phyloP scores from a whole-genome alignment of 768 basidiomycete species.

The Baorangia bicolor region DNA sequence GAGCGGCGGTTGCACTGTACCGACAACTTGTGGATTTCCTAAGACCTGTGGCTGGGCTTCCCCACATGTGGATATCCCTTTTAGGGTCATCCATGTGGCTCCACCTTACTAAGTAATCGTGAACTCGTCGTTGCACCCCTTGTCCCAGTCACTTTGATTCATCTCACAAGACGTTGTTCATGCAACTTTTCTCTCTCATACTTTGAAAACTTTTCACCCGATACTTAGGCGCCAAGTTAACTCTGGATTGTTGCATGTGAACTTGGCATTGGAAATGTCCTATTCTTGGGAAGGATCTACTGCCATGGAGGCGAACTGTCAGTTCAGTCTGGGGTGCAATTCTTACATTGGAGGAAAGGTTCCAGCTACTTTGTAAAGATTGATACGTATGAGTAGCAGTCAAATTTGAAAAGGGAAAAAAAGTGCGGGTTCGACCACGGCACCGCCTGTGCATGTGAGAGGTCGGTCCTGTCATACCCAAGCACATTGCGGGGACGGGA shows the following conservation, averaged over 20 bases:
- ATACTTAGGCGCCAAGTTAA: neutral
- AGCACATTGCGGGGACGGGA: neutral
- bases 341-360: neutral
- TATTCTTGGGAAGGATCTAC: constrained; percentile 19
- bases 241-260: constrained; percentile 11
- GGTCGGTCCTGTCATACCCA: neutral
- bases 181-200: too few relatives aligned
- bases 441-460: too few relatives aligned
- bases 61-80: constrained; percentile 24
- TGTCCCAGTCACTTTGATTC: neutral
- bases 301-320: constrained; percentile 12
- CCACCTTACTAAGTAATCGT: constrained; percentile 4
- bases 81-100: constrained; percentile 21
- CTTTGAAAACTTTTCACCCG: neutral
- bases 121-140: neutral
- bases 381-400: neutral
- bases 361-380: neutral
- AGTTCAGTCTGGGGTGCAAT: neutral
- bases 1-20: constrained; percentile 17
- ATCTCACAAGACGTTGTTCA: too few relatives aligned
- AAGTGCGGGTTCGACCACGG: neutral
- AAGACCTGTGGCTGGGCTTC: constrained; percentile 31
- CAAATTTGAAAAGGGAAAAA: constrained; percentile 3
- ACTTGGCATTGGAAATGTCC: constrained; percentile 17
- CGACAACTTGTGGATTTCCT: constrained; percentile 18